A percentile compares a stretch with the other conserved stretches of the same genome.
These are phyloP conservation scores for Mycena capillaripes DNA, from an alignment of 768 basidiomycete species.

Conservation along the genomic window DNA sequence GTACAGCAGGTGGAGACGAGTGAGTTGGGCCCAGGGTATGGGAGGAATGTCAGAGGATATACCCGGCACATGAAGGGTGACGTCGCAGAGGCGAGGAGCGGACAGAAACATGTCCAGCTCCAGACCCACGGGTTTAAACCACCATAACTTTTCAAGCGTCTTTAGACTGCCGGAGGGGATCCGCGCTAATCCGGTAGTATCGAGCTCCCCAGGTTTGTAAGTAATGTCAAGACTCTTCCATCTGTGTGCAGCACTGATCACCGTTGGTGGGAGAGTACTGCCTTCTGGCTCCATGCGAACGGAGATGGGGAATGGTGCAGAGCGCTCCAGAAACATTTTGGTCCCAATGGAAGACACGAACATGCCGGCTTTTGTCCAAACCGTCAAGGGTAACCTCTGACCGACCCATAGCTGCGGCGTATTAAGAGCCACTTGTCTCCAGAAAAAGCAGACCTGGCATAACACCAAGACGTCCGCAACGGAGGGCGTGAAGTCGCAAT, in stretches of 20 bases:
- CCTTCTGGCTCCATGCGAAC: neutral
- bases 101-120: neutral
- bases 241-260: neutral
- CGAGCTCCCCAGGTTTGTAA: neutral
- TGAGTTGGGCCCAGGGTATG: conserved; percentile 24
- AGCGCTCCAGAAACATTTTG: conserved; percentile 18
- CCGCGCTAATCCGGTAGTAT: neutral
- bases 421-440: conserved; percentile 5
- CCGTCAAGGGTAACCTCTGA: neutral
- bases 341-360: neutral
- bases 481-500: neutral
- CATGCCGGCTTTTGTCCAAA: neutral
- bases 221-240: neutral
- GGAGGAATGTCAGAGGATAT: neutral
- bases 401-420: conserved; percentile 10
- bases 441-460: neutral
- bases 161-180: neutral
- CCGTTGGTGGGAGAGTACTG: neutral
- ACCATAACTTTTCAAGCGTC: neutral
- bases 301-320: conserved; percentile 2
- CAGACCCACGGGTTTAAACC: neutral
- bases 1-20: neutral
- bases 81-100: conserved; percentile 9
- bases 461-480: conserved; percentile 9
- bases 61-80: neutral